Percentiles rank a stretch among this genome's conserved stretches.
These are phyloP conservation scores for Myxozyma udenii DNA, from an alignment of 805 yeast species.

Conservation along the genomic window DNA sequence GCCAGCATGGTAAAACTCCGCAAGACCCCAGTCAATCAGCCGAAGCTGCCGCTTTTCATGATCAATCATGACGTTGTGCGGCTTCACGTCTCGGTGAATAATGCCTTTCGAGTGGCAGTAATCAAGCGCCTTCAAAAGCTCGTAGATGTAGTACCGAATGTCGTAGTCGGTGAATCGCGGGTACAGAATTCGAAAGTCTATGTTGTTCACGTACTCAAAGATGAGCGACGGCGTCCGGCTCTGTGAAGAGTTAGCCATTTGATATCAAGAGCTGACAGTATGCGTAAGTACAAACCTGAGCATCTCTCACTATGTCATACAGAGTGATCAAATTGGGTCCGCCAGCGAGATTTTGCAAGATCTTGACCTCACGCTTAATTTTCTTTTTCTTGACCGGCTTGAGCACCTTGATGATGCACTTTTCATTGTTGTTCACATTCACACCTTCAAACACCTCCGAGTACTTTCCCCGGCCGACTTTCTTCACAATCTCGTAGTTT, in stretches of 20 bases:
- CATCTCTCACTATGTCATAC: slow-evolving; percentile 78
- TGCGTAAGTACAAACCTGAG: slow-evolving; percentile 41
- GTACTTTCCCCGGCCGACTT: slow-evolving; percentile 90
- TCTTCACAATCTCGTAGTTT: slow-evolving; percentile 71
- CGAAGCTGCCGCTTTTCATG: slow-evolving; percentile 64
- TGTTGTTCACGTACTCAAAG: slow-evolving; percentile 79
- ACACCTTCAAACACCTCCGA: slow-evolving; percentile 92
- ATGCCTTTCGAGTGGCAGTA: slow-evolving; percentile 92
- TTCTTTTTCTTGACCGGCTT: slow-evolving; percentile 93
- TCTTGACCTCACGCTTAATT: slow-evolving; percentile 84
- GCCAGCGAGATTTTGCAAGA: slow-evolving; percentile 76
- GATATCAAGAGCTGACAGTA: too few species aligned
- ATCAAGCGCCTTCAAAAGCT: slow-evolving; percentile 76
- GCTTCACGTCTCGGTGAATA: slow-evolving; percentile 94
- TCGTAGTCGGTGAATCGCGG: slow-evolving; percentile 73
- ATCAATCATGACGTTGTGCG: slow-evolving; percentile 94
- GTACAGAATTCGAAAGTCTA: slow-evolving; percentile 77
- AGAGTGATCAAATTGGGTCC: slow-evolving; percentile 79
- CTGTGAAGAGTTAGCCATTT: slow-evolving; percentile 5
- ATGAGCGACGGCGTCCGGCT: slow-evolving; percentile 81
- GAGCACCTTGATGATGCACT: slow-evolving; percentile 81
- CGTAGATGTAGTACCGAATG: slow-evolving; percentile 77
- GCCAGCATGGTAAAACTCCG: slow-evolving; percentile 88
- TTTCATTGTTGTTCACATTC: slow-evolving; percentile 58
- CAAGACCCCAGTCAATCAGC: slow-evolving; percentile 92